A percentile compares a stretch with the other conserved stretches of the same genome.
Evolutionary conservation across 108 stramenopile species (phyloP).

Genomic region (Skeletonema menzelii): DNA sequence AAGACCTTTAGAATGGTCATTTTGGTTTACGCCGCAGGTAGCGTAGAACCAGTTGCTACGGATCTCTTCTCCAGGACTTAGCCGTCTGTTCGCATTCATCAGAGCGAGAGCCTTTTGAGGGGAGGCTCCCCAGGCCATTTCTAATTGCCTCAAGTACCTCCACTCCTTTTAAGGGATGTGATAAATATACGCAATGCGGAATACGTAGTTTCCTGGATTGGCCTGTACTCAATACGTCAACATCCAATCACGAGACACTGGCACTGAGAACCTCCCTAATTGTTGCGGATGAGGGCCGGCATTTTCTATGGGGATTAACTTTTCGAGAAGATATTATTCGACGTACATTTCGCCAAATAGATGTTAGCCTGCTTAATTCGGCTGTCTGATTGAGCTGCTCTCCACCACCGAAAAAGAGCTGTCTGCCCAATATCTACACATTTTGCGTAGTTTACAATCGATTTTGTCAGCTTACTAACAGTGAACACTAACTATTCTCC

Average conservation of each 20-base stretch:
- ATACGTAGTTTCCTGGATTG: no score
- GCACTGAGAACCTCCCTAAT: neutral
- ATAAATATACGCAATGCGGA: no score
- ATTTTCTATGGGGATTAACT: neutral
- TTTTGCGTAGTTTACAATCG: neutral
- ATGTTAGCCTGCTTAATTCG: neutral
- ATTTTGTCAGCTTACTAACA: neutral
- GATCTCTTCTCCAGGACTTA: neutral
- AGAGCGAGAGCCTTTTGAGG: neutral
- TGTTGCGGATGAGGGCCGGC: neutral
- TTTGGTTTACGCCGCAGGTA: neutral
- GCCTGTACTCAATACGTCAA: no score
- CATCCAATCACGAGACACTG: neutral
- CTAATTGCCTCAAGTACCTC: no score
- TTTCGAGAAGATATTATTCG: neutral
- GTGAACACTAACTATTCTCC: neutral
- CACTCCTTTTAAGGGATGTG: neutral
- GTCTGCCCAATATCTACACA: neutral
- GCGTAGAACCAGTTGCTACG: neutral
- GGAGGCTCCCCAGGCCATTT: no score
- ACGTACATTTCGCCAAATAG: neutral
- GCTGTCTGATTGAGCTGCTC: neutral
- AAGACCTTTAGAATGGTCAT: neutral
- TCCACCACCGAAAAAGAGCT: neutral
- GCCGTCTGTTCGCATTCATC: neutral